Conservation (phyloP, 1,284 basidiomycete genomes). For the Ganoderma lingzhi region DNA sequence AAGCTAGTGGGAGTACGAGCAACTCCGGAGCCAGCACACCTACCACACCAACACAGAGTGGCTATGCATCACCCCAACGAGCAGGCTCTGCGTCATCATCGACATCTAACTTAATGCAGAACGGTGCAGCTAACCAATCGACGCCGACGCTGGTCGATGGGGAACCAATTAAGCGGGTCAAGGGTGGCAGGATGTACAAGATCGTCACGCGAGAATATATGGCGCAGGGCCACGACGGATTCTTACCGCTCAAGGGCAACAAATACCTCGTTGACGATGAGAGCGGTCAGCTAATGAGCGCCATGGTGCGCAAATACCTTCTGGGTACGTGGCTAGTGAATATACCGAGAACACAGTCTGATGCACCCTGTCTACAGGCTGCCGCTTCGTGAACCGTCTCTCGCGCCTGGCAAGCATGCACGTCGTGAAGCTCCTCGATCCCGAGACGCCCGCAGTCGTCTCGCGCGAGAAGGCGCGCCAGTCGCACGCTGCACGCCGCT, state of each 20-base stretch:
- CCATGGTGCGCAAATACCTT: conserved; percentile 86
- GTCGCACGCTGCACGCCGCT: conserved; percentile 34
- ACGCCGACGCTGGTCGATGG: conserved; percentile 46
- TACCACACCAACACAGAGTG: conserved; percentile 44
- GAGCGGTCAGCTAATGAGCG: conserved; percentile 82
- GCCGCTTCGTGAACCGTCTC: conserved; percentile 73
- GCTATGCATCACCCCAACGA: conserved; percentile 46
- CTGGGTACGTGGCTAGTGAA: conserved; percentile 63
- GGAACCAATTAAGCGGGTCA: conserved; percentile 62
- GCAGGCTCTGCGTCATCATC: conserved; percentile 38
- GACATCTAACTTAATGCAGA: conserved; percentile 34
- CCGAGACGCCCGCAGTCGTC: conserved; percentile 53
- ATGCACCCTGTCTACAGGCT: conserved; percentile 51
- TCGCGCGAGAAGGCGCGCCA: conserved; percentile 49
- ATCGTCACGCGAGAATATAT: conserved; percentile 83
- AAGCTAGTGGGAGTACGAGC: conserved; percentile 44
- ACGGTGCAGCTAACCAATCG: conserved; percentile 15
- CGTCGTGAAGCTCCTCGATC: conserved; percentile 45
- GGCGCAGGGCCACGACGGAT: conserved; percentile 86
- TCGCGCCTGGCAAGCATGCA: conserved; percentile 46
- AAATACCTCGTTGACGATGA: conserved; percentile 87
- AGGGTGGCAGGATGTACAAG: conserved; percentile 70
- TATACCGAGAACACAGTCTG: background rate
- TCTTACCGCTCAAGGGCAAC: conserved; percentile 70
- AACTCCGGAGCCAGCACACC: conserved; percentile 41